These are phyloP conservation scores for Pestalotiopsis fici DNA, from an alignment of 2,329 filamentous ascomycete species.

Conservation along the genomic window DNA sequence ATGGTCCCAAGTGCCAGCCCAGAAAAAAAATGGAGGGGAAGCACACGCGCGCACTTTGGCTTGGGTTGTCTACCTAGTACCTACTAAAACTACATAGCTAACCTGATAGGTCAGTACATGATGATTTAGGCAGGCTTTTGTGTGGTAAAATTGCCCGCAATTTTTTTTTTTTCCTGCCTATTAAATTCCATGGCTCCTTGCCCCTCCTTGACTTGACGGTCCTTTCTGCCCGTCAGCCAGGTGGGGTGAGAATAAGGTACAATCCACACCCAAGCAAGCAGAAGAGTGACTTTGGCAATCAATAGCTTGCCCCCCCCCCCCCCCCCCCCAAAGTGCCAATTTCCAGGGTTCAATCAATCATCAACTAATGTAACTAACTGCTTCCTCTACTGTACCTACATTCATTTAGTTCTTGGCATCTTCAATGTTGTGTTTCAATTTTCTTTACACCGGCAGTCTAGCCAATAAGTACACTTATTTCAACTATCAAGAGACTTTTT, in stretches of 20 bases:
- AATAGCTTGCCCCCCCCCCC: too few relatives aligned
- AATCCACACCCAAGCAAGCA: too few relatives aligned
- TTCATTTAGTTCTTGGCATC: too few relatives aligned
- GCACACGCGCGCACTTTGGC: not conserved
- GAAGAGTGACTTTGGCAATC: too few relatives aligned
- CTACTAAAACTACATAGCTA: not conserved
- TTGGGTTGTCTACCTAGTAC: not conserved
- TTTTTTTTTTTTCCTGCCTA: not conserved
- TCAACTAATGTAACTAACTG: too few relatives aligned
- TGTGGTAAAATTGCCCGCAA: not conserved
- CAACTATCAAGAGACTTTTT: too few relatives aligned
- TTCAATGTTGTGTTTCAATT: too few relatives aligned
- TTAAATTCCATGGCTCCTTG: not conserved
- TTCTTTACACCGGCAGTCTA: too few relatives aligned
- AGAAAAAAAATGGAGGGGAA: not conserved
- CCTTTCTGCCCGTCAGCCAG: not conserved
- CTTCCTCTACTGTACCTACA: too few relatives aligned
- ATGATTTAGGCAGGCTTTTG: not conserved
- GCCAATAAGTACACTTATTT: too few relatives aligned
- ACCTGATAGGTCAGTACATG: not conserved
- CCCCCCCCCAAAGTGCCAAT: too few relatives aligned
- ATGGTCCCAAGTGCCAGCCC: not conserved
- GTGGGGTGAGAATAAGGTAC: not conserved
- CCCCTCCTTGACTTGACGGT: slow-evolving; percentile 1
- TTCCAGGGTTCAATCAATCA: too few relatives aligned